These are phyloP conservation scores for Hymenoscyphus fructigenus DNA, from an alignment of 2,329 filamentous ascomycete genomes.

Conservation along the genomic window DNA sequence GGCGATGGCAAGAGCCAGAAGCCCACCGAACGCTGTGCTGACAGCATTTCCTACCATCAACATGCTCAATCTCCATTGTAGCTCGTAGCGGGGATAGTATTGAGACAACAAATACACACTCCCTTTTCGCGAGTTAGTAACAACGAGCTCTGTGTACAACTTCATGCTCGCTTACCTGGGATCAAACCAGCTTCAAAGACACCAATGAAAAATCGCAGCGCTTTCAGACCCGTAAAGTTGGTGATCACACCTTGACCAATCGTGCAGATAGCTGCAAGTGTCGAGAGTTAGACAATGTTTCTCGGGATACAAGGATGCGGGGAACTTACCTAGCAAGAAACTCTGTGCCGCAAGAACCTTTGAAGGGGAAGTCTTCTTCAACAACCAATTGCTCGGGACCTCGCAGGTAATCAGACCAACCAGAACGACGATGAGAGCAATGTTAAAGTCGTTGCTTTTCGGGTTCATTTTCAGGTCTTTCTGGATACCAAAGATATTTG, in stretches of 20 bases:
- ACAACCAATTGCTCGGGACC: constrained; percentile 11
- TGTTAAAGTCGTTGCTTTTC: constrained; percentile 14
- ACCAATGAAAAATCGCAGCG: constrained; percentile 42
- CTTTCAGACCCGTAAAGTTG: constrained; percentile 11
- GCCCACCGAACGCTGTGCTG: constrained; percentile 10
- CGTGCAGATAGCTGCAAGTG: constrained; percentile 4
- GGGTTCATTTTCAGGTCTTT: constrained; percentile 13
- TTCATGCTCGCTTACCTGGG: constrained; percentile 35
- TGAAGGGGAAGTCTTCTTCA: constrained; percentile 13
- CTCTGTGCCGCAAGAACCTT: constrained; percentile 12
- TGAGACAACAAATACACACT: constrained; percentile 48
- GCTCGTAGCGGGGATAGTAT: constrained; percentile 50
- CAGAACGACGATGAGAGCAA: constrained; percentile 9
- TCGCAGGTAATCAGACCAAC: constrained; percentile 11
- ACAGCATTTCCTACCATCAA: constrained; percentile 43
- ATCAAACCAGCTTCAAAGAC: constrained; percentile 48
- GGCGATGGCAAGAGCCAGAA: constrained; percentile 21
- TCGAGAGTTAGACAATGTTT: not conserved
- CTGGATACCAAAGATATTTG: constrained; percentile 11
- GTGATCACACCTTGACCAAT: constrained; percentile 11
- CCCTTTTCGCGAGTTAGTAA: constrained; percentile 3
- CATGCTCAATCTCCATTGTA: constrained; percentile 47
- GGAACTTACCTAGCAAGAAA: constrained; percentile 12
- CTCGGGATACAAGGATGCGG: not conserved
- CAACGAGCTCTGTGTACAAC: not conserved